Percentiles rank a stretch among this genome's conserved stretches.
These are phyloP conservation scores for Tetrahymena elliotti DNA, from an alignment of 73 alveolate species.

Conservation along the genomic window DNA sequence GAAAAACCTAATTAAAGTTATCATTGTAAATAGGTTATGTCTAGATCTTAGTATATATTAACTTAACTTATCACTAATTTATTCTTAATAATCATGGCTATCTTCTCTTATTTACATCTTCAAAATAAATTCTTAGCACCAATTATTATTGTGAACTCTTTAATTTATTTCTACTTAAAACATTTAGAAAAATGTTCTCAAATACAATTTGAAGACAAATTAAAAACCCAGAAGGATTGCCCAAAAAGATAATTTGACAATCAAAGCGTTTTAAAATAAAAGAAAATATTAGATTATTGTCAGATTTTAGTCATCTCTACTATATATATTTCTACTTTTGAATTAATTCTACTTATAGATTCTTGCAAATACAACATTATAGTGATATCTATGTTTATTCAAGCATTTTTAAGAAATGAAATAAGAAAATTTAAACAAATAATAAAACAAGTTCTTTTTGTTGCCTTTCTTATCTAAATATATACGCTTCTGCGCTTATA, in stretches of 20 bases:
- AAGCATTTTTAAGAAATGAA: neutral
- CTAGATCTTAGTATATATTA: no score
- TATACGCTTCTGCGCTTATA: neutral
- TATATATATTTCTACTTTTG: neutral
- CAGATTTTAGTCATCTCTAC: neutral
- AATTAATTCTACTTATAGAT: no score
- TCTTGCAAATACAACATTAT: neutral
- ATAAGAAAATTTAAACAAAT: no score
- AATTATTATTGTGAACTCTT: neutral
- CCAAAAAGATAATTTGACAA: no score
- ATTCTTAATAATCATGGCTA: neutral
- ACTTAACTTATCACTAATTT: neutral
- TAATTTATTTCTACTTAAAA: no score
- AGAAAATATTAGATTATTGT: neutral
- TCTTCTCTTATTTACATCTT: neutral
- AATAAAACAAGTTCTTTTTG: neutral
- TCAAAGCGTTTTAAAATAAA: no score
- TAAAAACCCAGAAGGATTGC: no score
- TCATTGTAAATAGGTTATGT: no score
- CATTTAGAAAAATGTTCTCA: neutral
- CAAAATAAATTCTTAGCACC: neutral
- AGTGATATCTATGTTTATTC: neutral
- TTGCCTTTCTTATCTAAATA: no score
- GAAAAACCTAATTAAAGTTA: neutral
- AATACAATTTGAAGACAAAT: neutral